A percentile compares a stretch with the other conserved stretches of the same genome.
These are phyloP conservation scores for Verticillium albo-atrum DNA, from an alignment of 2,329 filamentous ascomycete genomes.

Conservation along the genomic window DNA sequence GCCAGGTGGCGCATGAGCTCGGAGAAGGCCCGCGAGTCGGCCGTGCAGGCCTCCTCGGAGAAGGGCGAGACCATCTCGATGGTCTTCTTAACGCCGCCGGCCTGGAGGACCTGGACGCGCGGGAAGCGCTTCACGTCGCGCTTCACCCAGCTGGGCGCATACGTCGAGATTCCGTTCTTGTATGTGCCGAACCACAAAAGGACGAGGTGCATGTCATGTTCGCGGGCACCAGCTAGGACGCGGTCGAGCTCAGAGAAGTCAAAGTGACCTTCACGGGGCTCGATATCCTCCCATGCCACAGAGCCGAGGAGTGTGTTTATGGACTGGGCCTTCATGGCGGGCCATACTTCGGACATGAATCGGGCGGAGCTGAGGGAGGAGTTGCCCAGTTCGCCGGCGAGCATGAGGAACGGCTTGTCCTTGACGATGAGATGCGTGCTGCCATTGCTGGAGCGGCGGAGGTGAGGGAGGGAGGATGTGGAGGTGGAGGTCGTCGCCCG, in stretches of 20 bases:
- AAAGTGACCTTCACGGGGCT: slow-evolving; percentile 28
- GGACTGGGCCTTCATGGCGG: slow-evolving; percentile 23
- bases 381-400: slow-evolving; percentile 29
- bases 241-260: slow-evolving; percentile 27
- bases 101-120: slow-evolving; percentile 24
- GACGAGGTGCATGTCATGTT: slow-evolving; percentile 27
- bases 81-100: slow-evolving; percentile 23
- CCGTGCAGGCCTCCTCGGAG: slow-evolving; percentile 19
- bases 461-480: slow-evolving; percentile 10
- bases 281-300: slow-evolving; percentile 31
- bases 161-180: slow-evolving; percentile 33
- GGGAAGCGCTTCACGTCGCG: slow-evolving; percentile 28
- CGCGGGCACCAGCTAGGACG: slow-evolving; percentile 23
- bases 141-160: slow-evolving; percentile 29
- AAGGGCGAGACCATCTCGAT: slow-evolving; percentile 28
- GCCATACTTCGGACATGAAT: slow-evolving; percentile 26
- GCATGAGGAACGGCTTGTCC: slow-evolving; percentile 30
- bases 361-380: slow-evolving; percentile 27
- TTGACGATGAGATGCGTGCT: slow-evolving; percentile 30
- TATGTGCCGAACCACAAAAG: slow-evolving; percentile 34
- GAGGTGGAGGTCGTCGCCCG: not conserved
- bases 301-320: slow-evolving; percentile 32
- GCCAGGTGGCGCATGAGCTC: slow-evolving; percentile 27
- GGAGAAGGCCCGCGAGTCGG: slow-evolving; percentile 26
- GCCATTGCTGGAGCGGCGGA: slow-evolving; percentile 16